Evolutionary conservation across 2,329 filamentous ascomycete species (phyloP).

Genomic region (Pseudophaeomoniella oleicola): DNA sequence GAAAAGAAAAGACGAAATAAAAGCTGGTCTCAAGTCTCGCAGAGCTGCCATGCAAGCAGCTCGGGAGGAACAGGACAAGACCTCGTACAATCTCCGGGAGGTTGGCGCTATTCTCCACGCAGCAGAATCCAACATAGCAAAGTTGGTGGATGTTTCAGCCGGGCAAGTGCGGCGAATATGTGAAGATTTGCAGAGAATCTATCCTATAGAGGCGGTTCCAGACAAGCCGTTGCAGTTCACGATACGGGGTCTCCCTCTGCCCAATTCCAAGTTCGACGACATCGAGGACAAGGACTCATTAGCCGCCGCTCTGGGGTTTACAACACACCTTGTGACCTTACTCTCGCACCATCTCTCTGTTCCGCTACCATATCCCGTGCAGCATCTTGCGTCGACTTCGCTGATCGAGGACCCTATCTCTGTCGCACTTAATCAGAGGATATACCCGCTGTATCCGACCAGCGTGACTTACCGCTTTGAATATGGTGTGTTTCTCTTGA

Average conservation of each 20-base stretch:
- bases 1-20: conserved; percentile 23
- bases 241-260: conserved; percentile 63
- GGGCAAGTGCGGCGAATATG: conserved; percentile 83
- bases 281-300: conserved; percentile 53
- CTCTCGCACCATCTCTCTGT: conserved; percentile 71
- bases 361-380: conserved; percentile 67
- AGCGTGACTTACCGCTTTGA: conserved; percentile 80
- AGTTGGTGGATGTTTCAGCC: conserved; percentile 48
- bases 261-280: conserved; percentile 66
- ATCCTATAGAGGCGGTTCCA: conserved; percentile 58
- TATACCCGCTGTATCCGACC: conserved; percentile 69
- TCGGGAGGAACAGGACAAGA: conserved; percentile 3
- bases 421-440: conserved; percentile 38
- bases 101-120: conserved; percentile 3
- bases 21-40: conserved; percentile 22
- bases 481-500: conserved; percentile 90
- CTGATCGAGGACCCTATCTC: conserved; percentile 62
- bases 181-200: conserved; percentile 65
- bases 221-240: conserved; percentile 61
- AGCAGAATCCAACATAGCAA: conserved; percentile 3
- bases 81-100: conserved; percentile 3
- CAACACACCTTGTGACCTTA: conserved; percentile 58
- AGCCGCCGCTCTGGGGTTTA: conserved; percentile 68
- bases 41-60: conserved; percentile 6
- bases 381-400: conserved; percentile 57